Conservation (phyloP, 768 basidiomycete species). For the Boletus vinaceobasis region DNA sequence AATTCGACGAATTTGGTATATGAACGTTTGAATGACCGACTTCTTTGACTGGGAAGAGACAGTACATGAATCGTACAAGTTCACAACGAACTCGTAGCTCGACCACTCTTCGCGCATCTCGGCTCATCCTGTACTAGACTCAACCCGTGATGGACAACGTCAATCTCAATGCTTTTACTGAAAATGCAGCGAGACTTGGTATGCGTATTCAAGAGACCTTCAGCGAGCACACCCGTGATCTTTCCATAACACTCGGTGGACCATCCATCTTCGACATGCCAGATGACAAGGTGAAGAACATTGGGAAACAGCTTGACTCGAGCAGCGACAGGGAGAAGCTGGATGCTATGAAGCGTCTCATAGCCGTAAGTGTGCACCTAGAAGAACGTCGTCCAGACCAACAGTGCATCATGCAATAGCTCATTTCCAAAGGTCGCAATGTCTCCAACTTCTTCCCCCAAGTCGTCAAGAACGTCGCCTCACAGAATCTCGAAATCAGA, state of each 20-base stretch:
- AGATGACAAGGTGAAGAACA: conserved; percentile 81
- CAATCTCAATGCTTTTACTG: conserved; percentile 48
- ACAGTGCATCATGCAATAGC: conserved; percentile 39
- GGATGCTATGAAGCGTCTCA: conserved; percentile 92
- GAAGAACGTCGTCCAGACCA: not conserved
- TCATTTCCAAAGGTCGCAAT: conserved; percentile 89
- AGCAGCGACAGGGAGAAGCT: conserved; percentile 86
- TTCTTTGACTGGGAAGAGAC: not conserved
- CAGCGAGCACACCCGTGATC: conserved; percentile 75
- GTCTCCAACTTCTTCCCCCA: conserved; percentile 94
- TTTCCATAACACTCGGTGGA: conserved; percentile 54
- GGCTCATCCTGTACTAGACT: not conserved
- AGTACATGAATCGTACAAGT: conserved; percentile 5
- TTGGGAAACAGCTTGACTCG: conserved; percentile 83
- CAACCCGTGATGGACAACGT: conserved; percentile 31
- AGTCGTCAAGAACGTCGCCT: conserved; percentile 96
- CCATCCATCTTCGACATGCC: conserved; percentile 60
- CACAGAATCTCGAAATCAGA: conserved; percentile 87
- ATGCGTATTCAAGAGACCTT: conserved; percentile 81
- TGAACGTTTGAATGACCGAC: not conserved
- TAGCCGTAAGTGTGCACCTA: conserved; percentile 63
- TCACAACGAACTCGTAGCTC: not conserved
- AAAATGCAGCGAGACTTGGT: conserved; percentile 81
- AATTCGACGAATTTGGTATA: not conserved
- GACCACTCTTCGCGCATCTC: not conserved